These are phyloP conservation scores for Dentipellis fragilis DNA, from an alignment of 768 basidiomycete species.

Conservation along the genomic window DNA sequence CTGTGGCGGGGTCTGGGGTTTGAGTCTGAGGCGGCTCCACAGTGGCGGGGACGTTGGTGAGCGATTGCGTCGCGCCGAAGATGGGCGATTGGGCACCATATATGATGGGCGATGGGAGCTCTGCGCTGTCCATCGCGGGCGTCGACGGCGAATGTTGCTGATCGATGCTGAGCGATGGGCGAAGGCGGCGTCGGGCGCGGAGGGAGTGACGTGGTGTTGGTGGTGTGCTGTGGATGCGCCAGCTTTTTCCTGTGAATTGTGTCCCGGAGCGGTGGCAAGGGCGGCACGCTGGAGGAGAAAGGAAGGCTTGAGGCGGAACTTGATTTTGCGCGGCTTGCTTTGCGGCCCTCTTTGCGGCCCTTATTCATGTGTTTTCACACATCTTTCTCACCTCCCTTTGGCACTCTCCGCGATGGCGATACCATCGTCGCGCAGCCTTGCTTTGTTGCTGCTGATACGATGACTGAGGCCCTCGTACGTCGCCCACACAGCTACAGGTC, in stretches of 20 bases:
- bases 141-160: not conserved
- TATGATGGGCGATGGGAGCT: not conserved
- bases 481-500: too few relatives aligned
- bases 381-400: not conserved
- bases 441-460: too few relatives aligned
- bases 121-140: not conserved
- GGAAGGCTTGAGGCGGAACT: not conserved
- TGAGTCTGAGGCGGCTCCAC: not conserved
- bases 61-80: slow-evolving; percentile 36
- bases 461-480: too few relatives aligned
- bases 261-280: not conserved
- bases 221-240: not conserved
- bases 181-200: not conserved
- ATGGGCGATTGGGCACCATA: slow-evolving; percentile 35
- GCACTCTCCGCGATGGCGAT: not conserved
- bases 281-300: not conserved
- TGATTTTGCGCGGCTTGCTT: not conserved
- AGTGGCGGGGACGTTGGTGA: not conserved
- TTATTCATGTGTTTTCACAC: not conserved
- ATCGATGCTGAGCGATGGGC: not conserved
- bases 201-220: not conserved
- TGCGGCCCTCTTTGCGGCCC: not conserved
- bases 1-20: slow-evolving; percentile 26
- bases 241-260: not conserved
- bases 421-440: too few relatives aligned